phyloP scores from a whole-genome alignment of 108 stramenopile genomes.

The Skeletonema marinoi region DNA sequence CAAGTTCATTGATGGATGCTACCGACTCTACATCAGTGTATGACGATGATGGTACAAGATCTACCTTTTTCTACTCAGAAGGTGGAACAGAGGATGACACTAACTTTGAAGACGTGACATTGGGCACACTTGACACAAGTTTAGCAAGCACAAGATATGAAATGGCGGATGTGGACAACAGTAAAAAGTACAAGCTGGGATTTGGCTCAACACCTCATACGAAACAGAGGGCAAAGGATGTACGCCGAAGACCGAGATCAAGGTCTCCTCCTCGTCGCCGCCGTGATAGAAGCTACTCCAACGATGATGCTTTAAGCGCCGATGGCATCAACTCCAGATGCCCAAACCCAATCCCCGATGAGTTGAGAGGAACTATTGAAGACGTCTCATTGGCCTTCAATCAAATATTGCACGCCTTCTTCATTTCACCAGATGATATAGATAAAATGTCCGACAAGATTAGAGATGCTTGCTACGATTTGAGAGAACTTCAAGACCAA shows the following conservation, averaged over 20 bases:
- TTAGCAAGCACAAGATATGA: background rate
- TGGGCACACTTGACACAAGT: background rate
- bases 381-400: constrained; percentile 16
- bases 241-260: background rate
- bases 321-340: constrained; percentile 9
- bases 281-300: constrained; percentile 7
- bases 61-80: background rate
- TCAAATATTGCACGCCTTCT: constrained; percentile 36
- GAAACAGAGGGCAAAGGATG: background rate
- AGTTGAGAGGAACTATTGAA: constrained; percentile 3
- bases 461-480: constrained; percentile 14
- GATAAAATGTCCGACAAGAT: constrained; percentile 29
- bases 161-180: background rate
- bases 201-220: background rate
- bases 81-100: background rate
- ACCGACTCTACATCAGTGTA: constrained; percentile 17
- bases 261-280: background rate
- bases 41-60: constrained; percentile 1
- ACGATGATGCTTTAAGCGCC: background rate
- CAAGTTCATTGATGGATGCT: constrained; percentile 11
- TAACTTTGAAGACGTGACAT: constrained; percentile 4
- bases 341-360: background rate
- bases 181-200: constrained; percentile 10
- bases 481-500: background rate
- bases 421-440: constrained; percentile 24